A percentile compares a stretch with the other conserved stretches of the same genome.
phyloP scores from a whole-genome alignment of 257 asterid species.

The Linaria vulgaris region DNA sequence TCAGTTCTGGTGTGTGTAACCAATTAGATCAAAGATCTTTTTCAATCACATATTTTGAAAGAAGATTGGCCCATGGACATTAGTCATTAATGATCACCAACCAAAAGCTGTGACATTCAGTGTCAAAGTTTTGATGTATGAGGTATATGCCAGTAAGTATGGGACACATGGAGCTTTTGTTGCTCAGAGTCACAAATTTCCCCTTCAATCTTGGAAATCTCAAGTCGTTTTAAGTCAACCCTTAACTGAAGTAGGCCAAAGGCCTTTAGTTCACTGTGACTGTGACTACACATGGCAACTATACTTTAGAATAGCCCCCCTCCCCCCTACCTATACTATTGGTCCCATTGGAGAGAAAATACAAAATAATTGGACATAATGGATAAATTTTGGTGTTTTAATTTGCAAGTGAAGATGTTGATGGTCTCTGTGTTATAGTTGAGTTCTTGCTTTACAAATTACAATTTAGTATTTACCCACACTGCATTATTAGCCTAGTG shows the following conservation, averaged over 20 bases:
- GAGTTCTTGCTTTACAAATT: no score
- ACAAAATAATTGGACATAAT: no score
- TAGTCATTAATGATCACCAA: constrained; percentile 33
- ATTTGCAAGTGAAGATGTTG: neutral
- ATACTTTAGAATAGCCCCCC: no score
- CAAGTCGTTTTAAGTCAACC: constrained; percentile 16
- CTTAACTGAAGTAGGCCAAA: neutral
- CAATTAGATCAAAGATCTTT: no score
- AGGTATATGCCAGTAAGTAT: constrained; percentile 20
- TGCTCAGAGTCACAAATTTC: neutral
- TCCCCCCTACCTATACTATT: neutral
- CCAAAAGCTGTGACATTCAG: constrained; percentile 30
- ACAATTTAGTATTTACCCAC: no score
- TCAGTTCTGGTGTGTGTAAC: no score
- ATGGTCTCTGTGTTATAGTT: neutral
- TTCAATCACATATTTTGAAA: constrained; percentile 24
- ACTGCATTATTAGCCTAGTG: no score
- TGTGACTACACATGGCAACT: no score
- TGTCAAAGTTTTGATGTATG: constrained; percentile 21
- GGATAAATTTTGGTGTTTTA: neutral
- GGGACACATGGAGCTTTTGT: constrained; percentile 26
- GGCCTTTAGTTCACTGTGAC: no score
- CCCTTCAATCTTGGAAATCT: constrained; percentile 2
- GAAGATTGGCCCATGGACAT: constrained; percentile 5
- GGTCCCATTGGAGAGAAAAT: constrained; percentile 21